Base-by-base conservation (phyloP, 202 grass and related monocot species). In the Dendrocalamus latiflorus region DNA sequence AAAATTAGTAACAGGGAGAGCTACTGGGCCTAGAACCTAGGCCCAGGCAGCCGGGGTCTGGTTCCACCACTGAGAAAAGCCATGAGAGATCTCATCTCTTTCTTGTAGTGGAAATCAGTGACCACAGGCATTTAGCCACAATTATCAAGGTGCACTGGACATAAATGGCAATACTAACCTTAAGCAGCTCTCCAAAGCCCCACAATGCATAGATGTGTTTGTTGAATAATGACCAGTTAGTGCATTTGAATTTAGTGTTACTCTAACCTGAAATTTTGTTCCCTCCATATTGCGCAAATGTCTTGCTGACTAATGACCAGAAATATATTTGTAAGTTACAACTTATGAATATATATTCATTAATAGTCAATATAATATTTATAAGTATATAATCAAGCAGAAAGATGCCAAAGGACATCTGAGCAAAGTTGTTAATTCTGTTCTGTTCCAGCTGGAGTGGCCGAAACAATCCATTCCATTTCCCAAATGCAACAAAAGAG, bases 11-110 rank as follows among this genome's bases (percentile, higher is more conserved):
- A 47, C 37, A 57, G 6, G 13, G 9, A 72, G 30, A 22, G 47
- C 33, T 39, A 66, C 64, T 42, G 14, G 51, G 34, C 63, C 13
- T 42, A 34, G 48, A 80, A 41, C 63, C 14, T 30, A 79, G 8
- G 71, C 56, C 22, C 12, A 14, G 57, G 11, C 20, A 78, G 43
- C 33, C n/a, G 2, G 60, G 63, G 60, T 65, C 44, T 64, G 61
- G 64, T 36, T 65, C 48, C 6, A 21, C 48, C 26, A 54, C 20
- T 68, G 47, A 67, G 33, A 38, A 60, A 78, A 51, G 33, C 13
- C 16, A 64, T 63, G 20, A 79, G 66, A 74, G 21, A 79, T 85
- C 7, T 64, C 33, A 75, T 75, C 36, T 74, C 18, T 81, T 48
- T 34, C 25, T 76, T 84, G 7, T n/a, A 68, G n/a, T 41, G n/a